Percentiles rank a stretch among this genome's conserved stretches.
Evolutionary conservation across 768 basidiomycete genomes (phyloP).

Genomic region (Tylopilus sp.): DNA sequence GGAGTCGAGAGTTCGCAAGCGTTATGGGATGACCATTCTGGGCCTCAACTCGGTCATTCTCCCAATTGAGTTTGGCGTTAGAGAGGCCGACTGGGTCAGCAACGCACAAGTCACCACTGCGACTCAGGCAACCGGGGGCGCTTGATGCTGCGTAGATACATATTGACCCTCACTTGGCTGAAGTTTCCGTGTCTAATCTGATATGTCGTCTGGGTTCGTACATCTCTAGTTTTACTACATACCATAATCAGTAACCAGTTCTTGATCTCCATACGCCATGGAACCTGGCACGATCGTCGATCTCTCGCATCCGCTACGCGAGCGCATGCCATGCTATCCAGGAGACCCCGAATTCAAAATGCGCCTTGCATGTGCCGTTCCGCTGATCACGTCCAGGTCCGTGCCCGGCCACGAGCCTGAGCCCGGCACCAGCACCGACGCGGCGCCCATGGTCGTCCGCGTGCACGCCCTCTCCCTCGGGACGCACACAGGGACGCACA

Average conservation of each 20-base stretch:
- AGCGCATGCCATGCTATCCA: conserved; percentile 26
- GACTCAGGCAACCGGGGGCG: not conserved
- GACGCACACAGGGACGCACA: conserved; percentile 76
- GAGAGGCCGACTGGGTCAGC: conserved; percentile 16
- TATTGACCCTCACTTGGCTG: not conserved
- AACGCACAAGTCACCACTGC: not conserved
- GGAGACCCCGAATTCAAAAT: conserved; percentile 27
- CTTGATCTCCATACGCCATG: conserved; percentile 7
- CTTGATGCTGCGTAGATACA: not conserved
- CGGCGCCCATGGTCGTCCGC: conserved; percentile 16
- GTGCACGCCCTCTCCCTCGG: conserved; percentile 46
- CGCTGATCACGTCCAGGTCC: conserved; percentile 1
- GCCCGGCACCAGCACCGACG: not conserved
- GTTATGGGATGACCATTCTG: conserved; percentile 56
- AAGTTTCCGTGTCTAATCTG: too few species aligned
- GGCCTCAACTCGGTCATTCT: conserved; percentile 43
- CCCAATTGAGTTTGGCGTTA: conserved; percentile 11
- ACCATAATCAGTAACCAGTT: too few species aligned
- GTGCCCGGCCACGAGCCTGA: not conserved
- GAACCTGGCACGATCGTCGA: conserved; percentile 17
- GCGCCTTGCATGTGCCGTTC: conserved; percentile 16
- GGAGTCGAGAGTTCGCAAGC: conserved; percentile 57
- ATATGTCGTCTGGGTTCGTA: too few species aligned
- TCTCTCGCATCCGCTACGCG: conserved; percentile 24
- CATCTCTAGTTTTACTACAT: too few species aligned